Evolutionary conservation across 768 basidiomycete species (phyloP).

Genomic region (Termitomyces eurrhizus): DNA sequence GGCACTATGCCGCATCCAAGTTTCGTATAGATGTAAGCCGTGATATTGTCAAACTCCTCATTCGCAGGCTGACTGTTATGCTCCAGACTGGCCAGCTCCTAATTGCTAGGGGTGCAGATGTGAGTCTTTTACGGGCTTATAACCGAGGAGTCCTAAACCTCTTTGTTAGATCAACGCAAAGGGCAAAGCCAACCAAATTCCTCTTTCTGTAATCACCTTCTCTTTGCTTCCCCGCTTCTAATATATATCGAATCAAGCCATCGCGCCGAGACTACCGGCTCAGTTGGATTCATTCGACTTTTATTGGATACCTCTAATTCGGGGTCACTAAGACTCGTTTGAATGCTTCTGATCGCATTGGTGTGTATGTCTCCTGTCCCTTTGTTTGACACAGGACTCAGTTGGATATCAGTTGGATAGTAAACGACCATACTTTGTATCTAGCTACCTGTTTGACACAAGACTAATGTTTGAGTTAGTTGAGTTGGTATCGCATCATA

Average conservation of each 20-base stretch:
- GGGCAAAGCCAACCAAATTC: constrained; percentile 90
- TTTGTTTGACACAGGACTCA: not conserved
- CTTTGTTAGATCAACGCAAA: constrained; percentile 80
- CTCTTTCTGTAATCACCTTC: constrained; percentile 55
- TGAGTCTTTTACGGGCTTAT: constrained; percentile 43
- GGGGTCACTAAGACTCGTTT: constrained; percentile 67
- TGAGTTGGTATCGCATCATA: too few relatives aligned
- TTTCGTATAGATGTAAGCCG: constrained; percentile 72
- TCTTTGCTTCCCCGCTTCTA: constrained; percentile 21
- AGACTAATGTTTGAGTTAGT: too few relatives aligned
- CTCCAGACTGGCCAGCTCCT: constrained; percentile 82
- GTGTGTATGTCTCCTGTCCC: constrained; percentile 34
- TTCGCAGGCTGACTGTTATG: constrained; percentile 25
- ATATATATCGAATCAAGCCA: constrained; percentile 49
- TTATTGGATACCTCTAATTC: constrained; percentile 82
- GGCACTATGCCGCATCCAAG: constrained; percentile 93
- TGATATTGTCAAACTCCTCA: constrained; percentile 21
- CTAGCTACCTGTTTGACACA: too few relatives aligned
- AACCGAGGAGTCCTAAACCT: constrained; percentile 27
- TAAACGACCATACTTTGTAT: too few relatives aligned
- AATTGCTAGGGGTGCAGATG: constrained; percentile 87
- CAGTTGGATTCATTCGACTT: constrained; percentile 81
- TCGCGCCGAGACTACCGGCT: constrained; percentile 94
- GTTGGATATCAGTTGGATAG: too few relatives aligned
- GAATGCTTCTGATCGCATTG: constrained; percentile 81